Conservation (phyloP, 305 asterid species). For the Fraxinus baroniana region DNA sequence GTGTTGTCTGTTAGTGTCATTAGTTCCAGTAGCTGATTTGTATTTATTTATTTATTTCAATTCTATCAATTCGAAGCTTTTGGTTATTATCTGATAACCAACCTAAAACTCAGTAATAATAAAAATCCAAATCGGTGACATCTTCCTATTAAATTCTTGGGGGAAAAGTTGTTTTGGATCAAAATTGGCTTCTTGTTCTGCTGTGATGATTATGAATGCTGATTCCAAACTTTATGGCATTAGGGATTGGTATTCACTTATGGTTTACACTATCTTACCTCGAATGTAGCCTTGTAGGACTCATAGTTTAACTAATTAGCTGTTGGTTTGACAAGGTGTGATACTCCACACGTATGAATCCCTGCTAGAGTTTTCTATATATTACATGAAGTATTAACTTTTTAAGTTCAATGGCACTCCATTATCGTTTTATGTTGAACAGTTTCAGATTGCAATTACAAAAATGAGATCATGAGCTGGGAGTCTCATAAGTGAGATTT, state of each 20-base stretch:
- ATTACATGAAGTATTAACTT: not conserved
- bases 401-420: not conserved
- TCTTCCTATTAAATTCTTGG: not conserved
- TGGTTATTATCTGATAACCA: constrained; percentile 1
- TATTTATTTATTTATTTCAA: not conserved
- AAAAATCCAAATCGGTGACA: not conserved
- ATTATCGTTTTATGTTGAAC: not conserved
- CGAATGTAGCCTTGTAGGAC: not conserved
- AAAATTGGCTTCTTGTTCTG: not conserved
- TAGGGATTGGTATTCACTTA: not conserved
- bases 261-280: not conserved
- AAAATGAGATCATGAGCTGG: not conserved
- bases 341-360: not conserved
- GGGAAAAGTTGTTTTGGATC: not conserved
- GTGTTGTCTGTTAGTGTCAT: constrained; percentile 7
- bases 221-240: not conserved
- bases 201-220: not conserved
- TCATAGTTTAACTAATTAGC: not conserved
- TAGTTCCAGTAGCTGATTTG: constrained; percentile 6
- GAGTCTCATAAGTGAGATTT: not conserved
- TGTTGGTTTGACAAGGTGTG: not conserved
- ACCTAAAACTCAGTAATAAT: not conserved
- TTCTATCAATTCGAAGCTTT: constrained; percentile 7
- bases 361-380: not conserved
- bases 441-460: not conserved